Evolutionary conservation across 2,329 filamentous ascomycete species (phyloP).

Genomic region (Colletotrichum sp.): DNA sequence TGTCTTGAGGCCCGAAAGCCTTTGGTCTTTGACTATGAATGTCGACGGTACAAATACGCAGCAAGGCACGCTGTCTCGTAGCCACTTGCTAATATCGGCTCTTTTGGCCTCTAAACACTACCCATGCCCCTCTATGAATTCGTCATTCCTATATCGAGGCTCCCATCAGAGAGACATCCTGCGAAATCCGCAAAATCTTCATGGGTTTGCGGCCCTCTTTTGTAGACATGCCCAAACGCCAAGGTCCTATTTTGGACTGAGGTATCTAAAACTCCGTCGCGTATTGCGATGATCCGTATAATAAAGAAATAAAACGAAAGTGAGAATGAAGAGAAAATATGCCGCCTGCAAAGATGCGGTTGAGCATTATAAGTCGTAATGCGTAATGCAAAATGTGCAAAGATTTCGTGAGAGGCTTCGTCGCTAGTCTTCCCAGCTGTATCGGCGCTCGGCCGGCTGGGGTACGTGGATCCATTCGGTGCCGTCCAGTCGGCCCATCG

Average conservation of each 20-base stretch:
- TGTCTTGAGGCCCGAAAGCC: not conserved
- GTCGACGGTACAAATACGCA: not conserved
- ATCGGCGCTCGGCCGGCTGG: slow-evolving; percentile 53
- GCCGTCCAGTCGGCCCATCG: slow-evolving; percentile 47
- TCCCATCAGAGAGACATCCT: not conserved
- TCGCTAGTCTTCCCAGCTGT: slow-evolving; percentile 54
- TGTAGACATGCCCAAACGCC: not conserved
- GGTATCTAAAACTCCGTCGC: slow-evolving; percentile 8
- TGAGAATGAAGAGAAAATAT: not conserved
- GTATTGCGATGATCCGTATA: not conserved
- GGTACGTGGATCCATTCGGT: slow-evolving; percentile 56
- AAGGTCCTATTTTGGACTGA: not conserved
- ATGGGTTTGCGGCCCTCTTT: not conserved
- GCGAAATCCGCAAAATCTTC: not conserved
- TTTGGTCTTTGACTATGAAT: not conserved
- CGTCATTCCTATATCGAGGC: not conserved
- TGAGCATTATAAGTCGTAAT: slow-evolving; percentile 1
- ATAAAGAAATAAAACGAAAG: not conserved
- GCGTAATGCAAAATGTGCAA: not conserved
- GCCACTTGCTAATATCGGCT: not conserved
- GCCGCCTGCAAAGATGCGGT: not conserved
- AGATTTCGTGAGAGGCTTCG: slow-evolving; percentile 1
- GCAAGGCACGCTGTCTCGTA: not conserved
- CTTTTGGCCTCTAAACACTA: not conserved
- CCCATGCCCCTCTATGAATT: not conserved